Percentiles rank a stretch among this genome's conserved stretches.
Conservation (phyloP, 75 land plant genomes). For the Gnetum montanum region DNA sequence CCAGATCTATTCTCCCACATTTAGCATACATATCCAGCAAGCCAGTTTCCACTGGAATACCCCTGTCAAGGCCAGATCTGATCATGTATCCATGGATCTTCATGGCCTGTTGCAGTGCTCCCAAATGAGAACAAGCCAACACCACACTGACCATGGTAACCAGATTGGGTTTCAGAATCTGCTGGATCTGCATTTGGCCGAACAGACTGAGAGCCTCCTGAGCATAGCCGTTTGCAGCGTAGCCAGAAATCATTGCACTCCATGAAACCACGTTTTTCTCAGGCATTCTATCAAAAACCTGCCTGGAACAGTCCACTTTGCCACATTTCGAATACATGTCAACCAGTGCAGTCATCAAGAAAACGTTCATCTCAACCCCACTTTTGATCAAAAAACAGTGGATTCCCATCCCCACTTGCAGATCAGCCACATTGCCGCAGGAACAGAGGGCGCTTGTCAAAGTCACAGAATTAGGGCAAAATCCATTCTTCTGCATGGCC, state of each 20-base stretch:
- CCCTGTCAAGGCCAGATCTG: background rate
- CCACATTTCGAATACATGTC: conserved; percentile 23
- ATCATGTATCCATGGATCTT: conserved; percentile 2
- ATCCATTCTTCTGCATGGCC: too few relatives aligned
- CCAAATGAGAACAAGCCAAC: background rate
- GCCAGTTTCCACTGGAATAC: background rate
- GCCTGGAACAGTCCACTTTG: conserved; percentile 3
- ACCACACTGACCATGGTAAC: background rate
- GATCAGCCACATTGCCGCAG: too few relatives aligned
- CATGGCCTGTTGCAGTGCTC: conserved; percentile 10
- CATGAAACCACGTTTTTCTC: conserved; percentile 9
- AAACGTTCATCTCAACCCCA: conserved; percentile 8
- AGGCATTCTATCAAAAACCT: conserved; percentile 10
- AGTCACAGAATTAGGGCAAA: too few relatives aligned
- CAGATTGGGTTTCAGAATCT: background rate
- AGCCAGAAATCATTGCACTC: conserved; percentile 19
- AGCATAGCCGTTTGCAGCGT: conserved; percentile 10
- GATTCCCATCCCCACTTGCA: conserved; percentile 8
- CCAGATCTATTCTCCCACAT: conserved; percentile 6
- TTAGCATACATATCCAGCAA: conserved; percentile 12
- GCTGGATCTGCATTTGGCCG: conserved; percentile 4
- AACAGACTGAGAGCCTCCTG: conserved; percentile 10
- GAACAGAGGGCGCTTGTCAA: too few relatives aligned
- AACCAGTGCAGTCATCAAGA: conserved; percentile 10
- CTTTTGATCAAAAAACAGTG: conserved; percentile 4